phyloP scores from a whole-genome alignment of 2,329 filamentous ascomycete genomes.

The Scedosporium boydii region DNA sequence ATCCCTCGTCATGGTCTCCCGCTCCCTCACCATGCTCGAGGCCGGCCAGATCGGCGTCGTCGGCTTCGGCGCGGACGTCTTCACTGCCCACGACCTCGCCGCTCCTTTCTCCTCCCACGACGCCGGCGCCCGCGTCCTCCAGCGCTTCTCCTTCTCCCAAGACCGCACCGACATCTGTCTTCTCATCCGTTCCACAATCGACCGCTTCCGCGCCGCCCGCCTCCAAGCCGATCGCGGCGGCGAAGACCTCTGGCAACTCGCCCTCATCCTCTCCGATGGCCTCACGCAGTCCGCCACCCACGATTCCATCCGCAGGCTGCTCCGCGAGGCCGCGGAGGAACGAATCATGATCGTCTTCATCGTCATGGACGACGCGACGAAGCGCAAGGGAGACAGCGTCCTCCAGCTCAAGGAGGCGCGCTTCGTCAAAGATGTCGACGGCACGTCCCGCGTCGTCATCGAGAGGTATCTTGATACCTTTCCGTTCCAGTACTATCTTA shows the following conservation, averaged over 20 bases:
- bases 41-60: conserved; percentile 87
- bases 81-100: conserved; percentile 74
- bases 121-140: conserved; percentile 10
- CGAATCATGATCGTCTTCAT: conserved; percentile 98
- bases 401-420: conserved; percentile 80
- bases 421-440: conserved; percentile 58
- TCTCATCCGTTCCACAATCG: conserved; percentile 68
- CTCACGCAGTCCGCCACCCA: conserved; percentile 77
- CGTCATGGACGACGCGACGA: conserved; percentile 64
- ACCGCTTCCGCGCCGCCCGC: conserved; percentile 71
- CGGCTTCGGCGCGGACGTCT: conserved; percentile 76
- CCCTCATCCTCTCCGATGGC: conserved; percentile 87
- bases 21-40: conserved; percentile 84
- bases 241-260: conserved; percentile 85
- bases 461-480: conserved; percentile 91
- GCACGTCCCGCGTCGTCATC: conserved; percentile 64
- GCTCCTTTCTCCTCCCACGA: conserved; percentile 61
- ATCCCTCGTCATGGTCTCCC: conserved; percentile 83
- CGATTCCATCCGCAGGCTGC: conserved; percentile 68
- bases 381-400: conserved; percentile 50
- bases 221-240: conserved; percentile 37
- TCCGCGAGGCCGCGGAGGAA: conserved; percentile 83
- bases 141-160: conserved; percentile 76
- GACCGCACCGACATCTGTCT: conserved; percentile 76
- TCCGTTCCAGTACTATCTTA: conserved; percentile 93